These are phyloP conservation scores for Dioscorea zingiberensis DNA, from an alignment of 106 monocot genomes.

Conservation along the genomic window DNA sequence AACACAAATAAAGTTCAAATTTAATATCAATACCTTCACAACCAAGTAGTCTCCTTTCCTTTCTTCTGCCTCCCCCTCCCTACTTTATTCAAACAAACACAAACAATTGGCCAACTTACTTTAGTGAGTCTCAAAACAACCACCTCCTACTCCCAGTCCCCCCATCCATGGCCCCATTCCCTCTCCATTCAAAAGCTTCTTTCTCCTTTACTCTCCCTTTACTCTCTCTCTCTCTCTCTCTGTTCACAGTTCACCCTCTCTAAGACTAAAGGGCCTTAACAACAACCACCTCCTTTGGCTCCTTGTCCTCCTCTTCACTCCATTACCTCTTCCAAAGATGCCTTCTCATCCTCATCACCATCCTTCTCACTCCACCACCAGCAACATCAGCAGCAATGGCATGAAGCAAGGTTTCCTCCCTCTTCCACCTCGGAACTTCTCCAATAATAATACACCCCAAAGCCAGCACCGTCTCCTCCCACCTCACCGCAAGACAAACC, in stretches of 20 bases:
- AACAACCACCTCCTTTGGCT: constrained; percentile 8
- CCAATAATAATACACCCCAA: too few relatives aligned
- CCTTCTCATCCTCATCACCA: constrained; percentile 4
- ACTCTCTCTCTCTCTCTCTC: background rate
- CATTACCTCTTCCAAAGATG: constrained; percentile 19
- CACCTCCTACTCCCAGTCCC: too few relatives aligned
- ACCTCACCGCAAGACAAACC: constrained; percentile 47
- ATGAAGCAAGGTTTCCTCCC: background rate
- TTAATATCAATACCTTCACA: too few relatives aligned
- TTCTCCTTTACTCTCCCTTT: background rate
- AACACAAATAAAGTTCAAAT: too few relatives aligned
- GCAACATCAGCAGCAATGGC: background rate
- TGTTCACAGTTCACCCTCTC: background rate
- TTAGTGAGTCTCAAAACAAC: too few relatives aligned
- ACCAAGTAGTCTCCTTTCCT: background rate
- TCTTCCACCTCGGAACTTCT: background rate
- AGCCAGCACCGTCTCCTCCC: constrained; percentile 44
- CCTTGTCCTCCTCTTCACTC: constrained; percentile 2
- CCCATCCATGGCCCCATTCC: background rate
- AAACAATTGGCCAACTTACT: too few relatives aligned
- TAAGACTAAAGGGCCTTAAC: background rate
- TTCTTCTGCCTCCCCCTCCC: background rate
- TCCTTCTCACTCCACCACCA: constrained; percentile 1
- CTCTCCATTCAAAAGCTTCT: constrained; percentile 10
- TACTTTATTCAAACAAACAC: too few relatives aligned